Conservation (phyloP, 2,329 filamentous ascomycete genomes). For the Cladosporium sphaerospermum region DNA sequence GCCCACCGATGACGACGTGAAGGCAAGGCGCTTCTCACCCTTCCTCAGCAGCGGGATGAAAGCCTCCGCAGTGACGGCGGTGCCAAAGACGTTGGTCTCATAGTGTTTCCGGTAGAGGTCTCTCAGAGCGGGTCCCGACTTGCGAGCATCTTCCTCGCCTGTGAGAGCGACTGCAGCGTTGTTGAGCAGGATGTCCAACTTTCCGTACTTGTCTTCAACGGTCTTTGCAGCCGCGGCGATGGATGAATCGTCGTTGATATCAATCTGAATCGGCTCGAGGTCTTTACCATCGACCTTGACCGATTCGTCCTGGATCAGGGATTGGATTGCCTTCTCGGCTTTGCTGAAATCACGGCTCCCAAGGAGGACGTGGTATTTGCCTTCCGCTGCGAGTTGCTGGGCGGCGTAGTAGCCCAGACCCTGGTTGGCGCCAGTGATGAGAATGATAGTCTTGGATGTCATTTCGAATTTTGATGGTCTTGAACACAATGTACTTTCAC, state of each 20-base stretch:
- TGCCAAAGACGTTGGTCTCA: conserved; percentile 44
- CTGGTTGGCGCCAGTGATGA: conserved; percentile 39
- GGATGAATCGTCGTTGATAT: conserved; percentile 22
- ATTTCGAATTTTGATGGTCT: not conserved
- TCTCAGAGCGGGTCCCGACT: conserved; percentile 21
- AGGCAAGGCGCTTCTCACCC: conserved; percentile 26
- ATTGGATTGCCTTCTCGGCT: conserved; percentile 31
- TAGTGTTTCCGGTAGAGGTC: conserved; percentile 27
- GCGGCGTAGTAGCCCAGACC: conserved; percentile 40
- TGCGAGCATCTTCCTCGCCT: not conserved
- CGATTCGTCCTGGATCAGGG: conserved; percentile 26
- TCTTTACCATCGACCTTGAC: conserved; percentile 18
- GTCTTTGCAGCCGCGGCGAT: conserved; percentile 20
- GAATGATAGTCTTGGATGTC: conserved; percentile 23
- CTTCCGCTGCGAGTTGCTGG: conserved; percentile 33
- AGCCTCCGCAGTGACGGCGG: conserved; percentile 36
- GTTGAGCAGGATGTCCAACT: conserved; percentile 36
- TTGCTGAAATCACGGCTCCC: conserved; percentile 34
- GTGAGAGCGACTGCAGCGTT: conserved; percentile 31
- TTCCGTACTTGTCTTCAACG: conserved; percentile 20
- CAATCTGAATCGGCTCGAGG: conserved; percentile 22
- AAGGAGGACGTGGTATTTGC: conserved; percentile 34
- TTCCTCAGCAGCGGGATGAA: conserved; percentile 45
- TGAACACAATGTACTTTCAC: not conserved
- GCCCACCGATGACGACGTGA: conserved; percentile 22